phyloP scores from a whole-genome alignment of 306 rosid genomes.

The cucumber (Cucumis sativus) region DNA sequence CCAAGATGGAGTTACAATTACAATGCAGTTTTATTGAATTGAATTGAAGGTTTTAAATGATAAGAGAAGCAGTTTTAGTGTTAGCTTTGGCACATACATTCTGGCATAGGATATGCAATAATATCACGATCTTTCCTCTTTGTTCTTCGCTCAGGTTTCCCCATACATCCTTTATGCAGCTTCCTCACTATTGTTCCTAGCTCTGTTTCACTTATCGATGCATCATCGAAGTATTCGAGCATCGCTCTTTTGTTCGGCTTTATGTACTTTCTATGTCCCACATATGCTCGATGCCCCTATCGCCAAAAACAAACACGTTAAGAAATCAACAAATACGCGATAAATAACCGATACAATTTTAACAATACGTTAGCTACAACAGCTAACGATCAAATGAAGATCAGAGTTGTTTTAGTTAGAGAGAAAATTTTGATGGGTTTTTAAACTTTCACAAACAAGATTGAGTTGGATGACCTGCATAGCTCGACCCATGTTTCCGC shows the following conservation, averaged over 20 bases:
- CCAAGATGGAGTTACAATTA: neutral
- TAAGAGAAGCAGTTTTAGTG: conserved; percentile 4
- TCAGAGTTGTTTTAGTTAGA: too few species aligned
- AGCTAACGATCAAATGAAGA: too few species aligned
- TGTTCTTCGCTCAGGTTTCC: conserved; percentile 28
- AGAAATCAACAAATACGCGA: too few species aligned
- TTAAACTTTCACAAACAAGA: too few species aligned
- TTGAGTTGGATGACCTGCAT: conserved; percentile 23
- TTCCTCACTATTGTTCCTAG: conserved; percentile 19
- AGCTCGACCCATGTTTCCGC: conserved; percentile 50
- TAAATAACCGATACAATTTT: too few species aligned
- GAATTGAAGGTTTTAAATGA: neutral
- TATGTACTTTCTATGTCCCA: conserved; percentile 39
- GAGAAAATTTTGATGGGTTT: too few species aligned
- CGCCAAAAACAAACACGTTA: neutral
- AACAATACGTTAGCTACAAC: too few species aligned
- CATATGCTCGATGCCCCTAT: conserved; percentile 44
- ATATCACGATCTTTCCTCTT: conserved; percentile 34
- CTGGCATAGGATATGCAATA: conserved; percentile 37
- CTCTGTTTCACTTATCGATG: conserved; percentile 25
- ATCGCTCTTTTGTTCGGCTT: conserved; percentile 39
- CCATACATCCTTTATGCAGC: conserved; percentile 26
- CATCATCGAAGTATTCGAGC: conserved; percentile 23
- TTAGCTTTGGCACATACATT: conserved; percentile 30
- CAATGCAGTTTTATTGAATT: neutral